Percentiles rank a stretch among this genome's conserved stretches.
phyloP scores from a whole-genome alignment of 2,329 filamentous ascomycete species.

The Gaeumannomyces tritici region DNA sequence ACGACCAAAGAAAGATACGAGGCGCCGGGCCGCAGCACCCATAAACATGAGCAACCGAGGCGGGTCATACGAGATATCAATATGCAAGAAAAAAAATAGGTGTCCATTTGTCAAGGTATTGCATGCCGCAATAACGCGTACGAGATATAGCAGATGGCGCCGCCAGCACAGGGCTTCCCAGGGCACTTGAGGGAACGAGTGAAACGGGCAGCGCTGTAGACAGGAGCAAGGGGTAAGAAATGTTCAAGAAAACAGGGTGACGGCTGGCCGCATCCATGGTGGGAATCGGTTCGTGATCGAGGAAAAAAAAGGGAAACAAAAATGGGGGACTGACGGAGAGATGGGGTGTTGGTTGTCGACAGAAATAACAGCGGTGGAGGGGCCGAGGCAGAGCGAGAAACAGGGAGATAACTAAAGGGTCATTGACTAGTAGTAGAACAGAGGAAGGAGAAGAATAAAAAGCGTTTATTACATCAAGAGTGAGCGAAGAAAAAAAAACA shows the following conservation, averaged over 20 bases:
- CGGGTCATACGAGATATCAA: background rate
- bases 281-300: slow-evolving; percentile 1
- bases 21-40: no score
- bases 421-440: slow-evolving; percentile 5
- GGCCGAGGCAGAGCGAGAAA: slow-evolving; percentile 6
- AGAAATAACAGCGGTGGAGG: background rate
- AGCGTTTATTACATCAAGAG: slow-evolving; percentile 4
- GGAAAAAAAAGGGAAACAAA: slow-evolving; percentile 10
- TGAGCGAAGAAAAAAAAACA: slow-evolving; percentile 1
- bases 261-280: background rate
- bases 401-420: slow-evolving; percentile 6
- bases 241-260: background rate
- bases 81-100: background rate
- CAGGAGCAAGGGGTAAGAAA: background rate
- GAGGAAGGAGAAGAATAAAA: slow-evolving; percentile 1
- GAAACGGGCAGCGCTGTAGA: background rate
- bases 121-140: background rate
- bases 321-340: slow-evolving; percentile 7
- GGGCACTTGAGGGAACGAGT: background rate
- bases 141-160: background rate
- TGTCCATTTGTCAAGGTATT: background rate
- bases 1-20: background rate
- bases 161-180: background rate
- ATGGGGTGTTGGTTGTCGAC: background rate
- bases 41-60: no score